Percentiles rank a stretch among this genome's conserved stretches.
Conservation (phyloP, 2,329 filamentous ascomycete species). For the Pseudocercospora crystallina region DNA sequence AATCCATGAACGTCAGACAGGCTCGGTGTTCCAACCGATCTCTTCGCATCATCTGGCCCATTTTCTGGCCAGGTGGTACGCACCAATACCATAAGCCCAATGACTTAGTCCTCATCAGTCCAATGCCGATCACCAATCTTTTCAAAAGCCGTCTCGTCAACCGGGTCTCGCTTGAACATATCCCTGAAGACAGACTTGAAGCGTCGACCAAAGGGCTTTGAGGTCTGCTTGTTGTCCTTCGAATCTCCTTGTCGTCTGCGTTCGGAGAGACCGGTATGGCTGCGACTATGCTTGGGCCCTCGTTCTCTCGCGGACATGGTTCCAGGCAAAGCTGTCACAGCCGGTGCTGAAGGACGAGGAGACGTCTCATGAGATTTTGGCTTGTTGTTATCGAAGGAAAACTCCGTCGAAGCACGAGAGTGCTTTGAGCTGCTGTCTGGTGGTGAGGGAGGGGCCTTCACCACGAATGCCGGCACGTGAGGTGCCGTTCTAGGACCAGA, state of each 20-base stretch:
- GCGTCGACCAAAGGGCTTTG: slow-evolving; percentile 18
- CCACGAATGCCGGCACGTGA: slow-evolving; percentile 9
- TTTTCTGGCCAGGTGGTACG: no score
- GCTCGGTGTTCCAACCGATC: no score
- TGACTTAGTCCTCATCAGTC: slow-evolving; percentile 31
- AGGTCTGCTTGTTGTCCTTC: neutral
- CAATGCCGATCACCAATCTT: slow-evolving; percentile 32
- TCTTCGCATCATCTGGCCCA: no score
- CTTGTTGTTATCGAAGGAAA: no score
- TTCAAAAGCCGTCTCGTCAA: slow-evolving; percentile 28
- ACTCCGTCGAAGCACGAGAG: no score
- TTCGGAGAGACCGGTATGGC: neutral
- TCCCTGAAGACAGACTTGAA: slow-evolving; percentile 27
- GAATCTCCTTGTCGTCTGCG: no score
- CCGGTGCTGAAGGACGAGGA: neutral
- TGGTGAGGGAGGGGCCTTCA: slow-evolving; percentile 17
- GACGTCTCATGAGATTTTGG: slow-evolving; percentile 1
- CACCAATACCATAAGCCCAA: no score
- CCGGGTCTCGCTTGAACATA: slow-evolving; percentile 28
- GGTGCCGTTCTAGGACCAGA: slow-evolving; percentile 9
- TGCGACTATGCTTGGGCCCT: slow-evolving; percentile 1
- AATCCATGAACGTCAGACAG: no score
- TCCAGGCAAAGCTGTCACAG: slow-evolving; percentile 21
- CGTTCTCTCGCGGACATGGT: slow-evolving; percentile 23
- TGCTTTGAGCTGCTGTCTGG: slow-evolving; percentile 15